Evolutionary conservation across 2,329 filamentous ascomycete species (phyloP).

Genomic region (Alternaria postmessia): DNA sequence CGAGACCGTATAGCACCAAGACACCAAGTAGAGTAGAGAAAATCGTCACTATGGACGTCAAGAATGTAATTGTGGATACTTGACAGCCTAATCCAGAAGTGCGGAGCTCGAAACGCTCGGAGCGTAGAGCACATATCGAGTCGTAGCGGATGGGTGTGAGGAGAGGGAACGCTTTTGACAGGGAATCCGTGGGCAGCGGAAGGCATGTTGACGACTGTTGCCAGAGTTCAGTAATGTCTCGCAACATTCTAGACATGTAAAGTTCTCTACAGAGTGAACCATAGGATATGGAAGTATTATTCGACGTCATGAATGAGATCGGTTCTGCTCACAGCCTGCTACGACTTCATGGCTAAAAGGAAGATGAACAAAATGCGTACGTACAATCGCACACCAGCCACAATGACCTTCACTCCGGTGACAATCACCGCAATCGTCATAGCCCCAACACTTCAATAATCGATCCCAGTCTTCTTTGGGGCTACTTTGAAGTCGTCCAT

Average conservation of each 20-base stretch:
- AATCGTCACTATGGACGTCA: constrained; percentile 55
- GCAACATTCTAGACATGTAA: background rate
- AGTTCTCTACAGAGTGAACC: background rate
- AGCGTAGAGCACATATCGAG: constrained; percentile 46
- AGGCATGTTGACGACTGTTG: constrained; percentile 54
- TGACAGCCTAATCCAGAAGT: constrained; percentile 56
- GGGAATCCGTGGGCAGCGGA: constrained; percentile 48
- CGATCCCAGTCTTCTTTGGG: constrained; percentile 43
- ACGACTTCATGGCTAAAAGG: background rate
- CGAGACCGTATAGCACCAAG: constrained; percentile 44
- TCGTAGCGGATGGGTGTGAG: constrained; percentile 51
- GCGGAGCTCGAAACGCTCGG: constrained; percentile 57
- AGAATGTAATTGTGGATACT: constrained; percentile 57
- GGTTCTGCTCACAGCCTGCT: background rate
- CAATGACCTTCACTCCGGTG: constrained; percentile 48
- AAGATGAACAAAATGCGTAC: constrained; percentile 18
- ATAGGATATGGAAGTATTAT: background rate
- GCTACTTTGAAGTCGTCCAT: constrained; percentile 35
- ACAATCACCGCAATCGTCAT: constrained; percentile 48
- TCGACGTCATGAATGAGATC: background rate
- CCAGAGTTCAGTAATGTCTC: background rate
- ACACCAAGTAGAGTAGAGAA: constrained; percentile 53
- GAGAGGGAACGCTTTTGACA: constrained; percentile 50
- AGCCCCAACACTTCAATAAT: constrained; percentile 46
- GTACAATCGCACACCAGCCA: constrained; percentile 56